Conservation (phyloP, 352 stramenopile genomes). For the Globisporangium uncinulatum region DNA sequence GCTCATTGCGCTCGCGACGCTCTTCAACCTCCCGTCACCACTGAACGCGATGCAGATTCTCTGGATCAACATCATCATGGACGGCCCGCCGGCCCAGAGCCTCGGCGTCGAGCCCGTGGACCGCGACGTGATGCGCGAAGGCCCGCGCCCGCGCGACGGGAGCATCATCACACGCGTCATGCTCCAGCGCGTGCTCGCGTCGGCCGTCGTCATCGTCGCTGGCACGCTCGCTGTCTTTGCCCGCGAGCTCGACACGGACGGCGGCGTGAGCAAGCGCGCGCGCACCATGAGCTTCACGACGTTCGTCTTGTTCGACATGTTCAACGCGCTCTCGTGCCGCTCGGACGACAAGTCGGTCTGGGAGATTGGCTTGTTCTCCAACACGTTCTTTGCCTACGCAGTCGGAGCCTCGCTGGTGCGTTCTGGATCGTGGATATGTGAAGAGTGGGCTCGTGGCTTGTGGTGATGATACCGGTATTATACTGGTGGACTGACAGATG, state of each 20-base stretch:
- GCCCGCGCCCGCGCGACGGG: constrained; percentile 94
- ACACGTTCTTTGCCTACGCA: constrained; percentile 92
- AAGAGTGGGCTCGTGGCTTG: neutral
- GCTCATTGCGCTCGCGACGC: constrained; percentile 97
- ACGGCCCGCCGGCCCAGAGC: constrained; percentile 96
- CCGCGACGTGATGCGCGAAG: constrained; percentile 96
- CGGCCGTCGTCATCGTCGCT: constrained; percentile 88
- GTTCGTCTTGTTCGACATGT: constrained; percentile 94
- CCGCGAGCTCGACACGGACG: constrained; percentile 90
- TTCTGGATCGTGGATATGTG: constrained; percentile 4
- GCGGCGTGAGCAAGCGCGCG: constrained; percentile 89
- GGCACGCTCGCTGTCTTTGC: constrained; percentile 92
- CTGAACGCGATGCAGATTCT: constrained; percentile 98
- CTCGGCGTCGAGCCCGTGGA: constrained; percentile 98
- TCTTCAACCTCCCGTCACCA: constrained; percentile 94
- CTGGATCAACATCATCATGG: constrained; percentile 99
- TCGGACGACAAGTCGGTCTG: constrained; percentile 90
- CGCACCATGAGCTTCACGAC: constrained; percentile 96
- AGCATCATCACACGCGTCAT: constrained; percentile 76
- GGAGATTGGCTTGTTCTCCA: constrained; percentile 92
- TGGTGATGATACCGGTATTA: too few species aligned
- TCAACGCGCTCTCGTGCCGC: constrained; percentile 93
- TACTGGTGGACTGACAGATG: neutral
- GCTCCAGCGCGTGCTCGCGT: constrained; percentile 60
- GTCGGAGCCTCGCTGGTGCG: constrained; percentile 85